Conservation (phyloP, 163 green algal species). For the Scenedesmus sp. region DNA sequence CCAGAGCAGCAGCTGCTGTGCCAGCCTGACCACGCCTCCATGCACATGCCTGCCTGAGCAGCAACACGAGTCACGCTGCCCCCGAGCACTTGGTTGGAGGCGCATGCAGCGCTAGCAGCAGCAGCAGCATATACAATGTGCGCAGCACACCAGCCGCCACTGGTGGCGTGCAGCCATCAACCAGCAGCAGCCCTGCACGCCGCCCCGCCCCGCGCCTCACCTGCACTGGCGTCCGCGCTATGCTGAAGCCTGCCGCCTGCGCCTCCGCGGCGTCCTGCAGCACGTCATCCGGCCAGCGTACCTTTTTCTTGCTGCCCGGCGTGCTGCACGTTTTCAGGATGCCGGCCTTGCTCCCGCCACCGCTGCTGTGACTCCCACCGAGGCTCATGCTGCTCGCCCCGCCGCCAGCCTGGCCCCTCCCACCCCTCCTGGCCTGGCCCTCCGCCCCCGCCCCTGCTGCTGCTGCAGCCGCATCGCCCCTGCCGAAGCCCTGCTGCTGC, state of each 20-base stretch:
- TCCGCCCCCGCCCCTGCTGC: background rate
- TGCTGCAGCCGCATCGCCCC: background rate
- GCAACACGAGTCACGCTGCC: background rate
- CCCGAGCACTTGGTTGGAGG: background rate
- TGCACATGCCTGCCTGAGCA: background rate
- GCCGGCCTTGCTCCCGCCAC: slow-evolving; percentile 16
- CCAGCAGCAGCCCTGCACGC: background rate
- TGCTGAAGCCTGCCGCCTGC: slow-evolving; percentile 39
- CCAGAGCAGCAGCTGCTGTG: background rate
- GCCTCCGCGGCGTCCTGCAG: background rate
- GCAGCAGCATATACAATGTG: background rate
- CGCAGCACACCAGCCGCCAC: background rate
- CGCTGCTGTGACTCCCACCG: slow-evolving; percentile 9
- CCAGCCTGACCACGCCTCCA: background rate
- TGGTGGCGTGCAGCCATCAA: background rate
- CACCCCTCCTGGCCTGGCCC: background rate
- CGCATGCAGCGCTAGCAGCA: background rate
- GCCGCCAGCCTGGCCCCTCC: background rate
- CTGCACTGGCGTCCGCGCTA: slow-evolving; percentile 9
- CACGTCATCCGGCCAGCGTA: slow-evolving; percentile 45
- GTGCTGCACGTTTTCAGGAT: slow-evolving; percentile 28
- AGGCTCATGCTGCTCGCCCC: slow-evolving; percentile 34
- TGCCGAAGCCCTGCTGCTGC: slow-evolving; percentile 12
- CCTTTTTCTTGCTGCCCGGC: slow-evolving; percentile 39
- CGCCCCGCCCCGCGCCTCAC: slow-evolving; percentile 8